Conservation (phyloP, 345 rosid genomes). For the Eucalyptus fibrosa region DNA sequence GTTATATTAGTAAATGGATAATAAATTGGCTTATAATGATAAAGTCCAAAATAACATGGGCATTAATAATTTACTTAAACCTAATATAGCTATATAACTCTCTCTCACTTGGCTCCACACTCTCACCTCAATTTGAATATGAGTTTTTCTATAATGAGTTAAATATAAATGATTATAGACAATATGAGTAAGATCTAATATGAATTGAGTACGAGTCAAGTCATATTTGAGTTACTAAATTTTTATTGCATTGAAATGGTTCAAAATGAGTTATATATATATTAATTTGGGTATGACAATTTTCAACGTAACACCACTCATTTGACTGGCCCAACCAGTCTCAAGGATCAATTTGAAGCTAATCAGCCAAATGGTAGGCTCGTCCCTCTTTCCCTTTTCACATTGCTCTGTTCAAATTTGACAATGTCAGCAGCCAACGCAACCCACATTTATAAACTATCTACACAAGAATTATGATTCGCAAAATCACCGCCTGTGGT, state of each 20-base stretch:
- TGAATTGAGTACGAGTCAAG: too few relatives aligned
- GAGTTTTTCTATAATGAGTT: too few relatives aligned
- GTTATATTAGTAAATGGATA: too few relatives aligned
- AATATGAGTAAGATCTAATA: too few relatives aligned
- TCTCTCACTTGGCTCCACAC: not conserved
- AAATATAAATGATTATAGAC: fast-evolving
- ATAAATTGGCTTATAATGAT: too few relatives aligned
- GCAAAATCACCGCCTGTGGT: fast-evolving
- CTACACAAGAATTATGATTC: fast-evolving
- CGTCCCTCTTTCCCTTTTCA: not conserved
- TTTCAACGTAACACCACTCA: fast-evolving
- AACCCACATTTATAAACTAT: not conserved
- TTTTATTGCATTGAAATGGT: too few relatives aligned
- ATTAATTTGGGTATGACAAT: too few relatives aligned
- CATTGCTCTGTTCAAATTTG: not conserved
- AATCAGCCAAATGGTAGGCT: not conserved
- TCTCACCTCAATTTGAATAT: not conserved
- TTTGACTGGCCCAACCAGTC: not conserved
- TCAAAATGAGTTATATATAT: too few relatives aligned
- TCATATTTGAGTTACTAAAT: too few relatives aligned
- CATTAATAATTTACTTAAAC: not conserved
- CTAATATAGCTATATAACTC: too few relatives aligned
- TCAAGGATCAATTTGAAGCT: not conserved
- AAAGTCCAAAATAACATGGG: too few relatives aligned
- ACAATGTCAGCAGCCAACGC: fast-evolving